These are phyloP conservation scores for Alternaria tenuissima DNA, from an alignment of 2,329 filamentous ascomycete genomes.

Conservation along the genomic window DNA sequence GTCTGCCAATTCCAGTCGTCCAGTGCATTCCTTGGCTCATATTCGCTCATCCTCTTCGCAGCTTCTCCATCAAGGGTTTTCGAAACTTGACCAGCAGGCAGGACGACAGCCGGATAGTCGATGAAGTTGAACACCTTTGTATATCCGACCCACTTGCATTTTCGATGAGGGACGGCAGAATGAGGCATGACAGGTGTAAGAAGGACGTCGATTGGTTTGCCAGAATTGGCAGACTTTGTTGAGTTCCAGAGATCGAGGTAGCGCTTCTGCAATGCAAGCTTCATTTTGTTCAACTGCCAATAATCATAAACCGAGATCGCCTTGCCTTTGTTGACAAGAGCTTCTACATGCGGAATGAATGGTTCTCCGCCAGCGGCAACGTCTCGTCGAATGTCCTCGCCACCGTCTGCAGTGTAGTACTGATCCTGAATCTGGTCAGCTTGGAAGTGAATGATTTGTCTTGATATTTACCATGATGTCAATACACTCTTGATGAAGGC, in stretches of 20 bases:
- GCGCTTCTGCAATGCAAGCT: conserved; percentile 61
- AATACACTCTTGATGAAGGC: conserved; percentile 64
- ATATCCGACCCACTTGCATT: conserved; percentile 62
- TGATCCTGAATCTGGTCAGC: conserved; percentile 55
- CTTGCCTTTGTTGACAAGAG: conserved; percentile 58
- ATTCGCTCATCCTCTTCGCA: conserved; percentile 40
- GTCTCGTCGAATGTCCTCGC: conserved; percentile 68
- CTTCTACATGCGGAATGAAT: conserved; percentile 58
- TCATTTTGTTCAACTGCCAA: conserved; percentile 71
- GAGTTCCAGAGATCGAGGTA: conserved; percentile 68
- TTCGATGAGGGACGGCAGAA: conserved; percentile 60
- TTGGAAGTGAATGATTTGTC: neutral
- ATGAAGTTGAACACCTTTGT: conserved; percentile 70
- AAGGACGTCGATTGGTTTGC: conserved; percentile 62
- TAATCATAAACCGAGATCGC: conserved; percentile 70
- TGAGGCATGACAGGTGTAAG: conserved; percentile 69
- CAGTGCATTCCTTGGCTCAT: conserved; percentile 59
- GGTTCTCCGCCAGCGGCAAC: conserved; percentile 66
- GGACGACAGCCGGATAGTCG: conserved; percentile 66
- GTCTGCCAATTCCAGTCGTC: conserved; percentile 63
- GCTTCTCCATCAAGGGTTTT: conserved; percentile 50
- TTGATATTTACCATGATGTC: conserved; percentile 58
- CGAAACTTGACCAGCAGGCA: conserved; percentile 62
- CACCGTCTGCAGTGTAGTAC: conserved; percentile 69
- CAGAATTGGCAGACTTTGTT: conserved; percentile 54